Evolutionary conservation across 208 protist genomes (phyloP).

Genomic region (Porcisia hertigi): DNA sequence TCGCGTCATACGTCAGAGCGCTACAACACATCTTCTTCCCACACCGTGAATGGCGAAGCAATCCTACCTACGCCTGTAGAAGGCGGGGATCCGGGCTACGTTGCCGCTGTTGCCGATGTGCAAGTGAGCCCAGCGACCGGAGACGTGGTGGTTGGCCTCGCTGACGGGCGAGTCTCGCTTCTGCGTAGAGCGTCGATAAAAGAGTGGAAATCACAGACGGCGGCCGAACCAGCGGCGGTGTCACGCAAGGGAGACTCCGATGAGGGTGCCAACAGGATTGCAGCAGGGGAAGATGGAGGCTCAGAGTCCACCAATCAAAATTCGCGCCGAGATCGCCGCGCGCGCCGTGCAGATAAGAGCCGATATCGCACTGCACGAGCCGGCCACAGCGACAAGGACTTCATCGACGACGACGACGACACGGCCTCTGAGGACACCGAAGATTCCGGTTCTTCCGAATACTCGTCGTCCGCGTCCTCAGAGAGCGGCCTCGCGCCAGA

Average conservation of each 20-base stretch:
- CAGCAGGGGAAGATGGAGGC: slow-evolving; percentile 12
- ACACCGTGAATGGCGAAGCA: not conserved
- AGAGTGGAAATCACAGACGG: slow-evolving; percentile 7
- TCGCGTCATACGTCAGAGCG: slow-evolving; percentile 47
- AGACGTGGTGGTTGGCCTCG: slow-evolving; percentile 69
- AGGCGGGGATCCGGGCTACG: not conserved
- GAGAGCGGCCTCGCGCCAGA: slow-evolving; percentile 53
- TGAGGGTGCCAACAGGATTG: not conserved
- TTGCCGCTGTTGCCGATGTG: slow-evolving; percentile 28
- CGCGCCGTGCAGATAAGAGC: not conserved
- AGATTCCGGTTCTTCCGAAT: slow-evolving; percentile 32
- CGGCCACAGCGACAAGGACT: slow-evolving; percentile 11
- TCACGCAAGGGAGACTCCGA: not conserved
- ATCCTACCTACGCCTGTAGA: not conserved
- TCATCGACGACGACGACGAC: slow-evolving; percentile 29
- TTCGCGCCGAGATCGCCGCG: not conserved
- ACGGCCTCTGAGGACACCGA: slow-evolving; percentile 11
- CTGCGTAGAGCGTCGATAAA: slow-evolving; percentile 32
- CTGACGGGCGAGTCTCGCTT: slow-evolving; percentile 53
- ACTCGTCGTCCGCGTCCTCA: slow-evolving; percentile 32
- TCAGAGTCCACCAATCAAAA: not conserved
- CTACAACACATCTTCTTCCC: slow-evolving; percentile 16
- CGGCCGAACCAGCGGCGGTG: not conserved
- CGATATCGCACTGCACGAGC: not conserved
- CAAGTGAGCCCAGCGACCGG: slow-evolving; percentile 56